These are phyloP conservation scores for Teunomyces gatunensis DNA, from an alignment of 805 yeast species.

Conservation along the genomic window DNA sequence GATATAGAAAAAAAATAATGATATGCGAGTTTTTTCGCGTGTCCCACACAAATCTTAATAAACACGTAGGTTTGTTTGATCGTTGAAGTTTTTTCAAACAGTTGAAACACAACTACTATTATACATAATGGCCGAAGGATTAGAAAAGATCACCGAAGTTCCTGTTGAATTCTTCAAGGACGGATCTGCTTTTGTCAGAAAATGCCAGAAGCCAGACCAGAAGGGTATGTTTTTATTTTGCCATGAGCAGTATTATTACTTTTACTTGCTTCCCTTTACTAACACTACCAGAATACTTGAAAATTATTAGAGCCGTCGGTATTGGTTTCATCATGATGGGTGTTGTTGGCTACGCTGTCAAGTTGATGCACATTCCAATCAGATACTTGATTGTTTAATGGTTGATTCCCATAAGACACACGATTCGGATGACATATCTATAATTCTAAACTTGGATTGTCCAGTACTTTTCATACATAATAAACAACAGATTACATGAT, in stretches of 20 bases:
- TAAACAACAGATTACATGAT: background rate
- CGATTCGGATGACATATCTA: background rate
- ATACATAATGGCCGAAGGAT: slow-evolving; percentile 50
- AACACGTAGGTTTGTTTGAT: slow-evolving; percentile 7
- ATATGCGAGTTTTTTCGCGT: background rate
- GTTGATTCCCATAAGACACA: background rate
- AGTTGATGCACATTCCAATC: slow-evolving; percentile 92
- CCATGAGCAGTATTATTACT: no score
- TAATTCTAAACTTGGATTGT: slow-evolving; percentile 1
- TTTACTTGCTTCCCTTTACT: slow-evolving; percentile 9
- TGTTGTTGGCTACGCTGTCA: slow-evolving; percentile 92
- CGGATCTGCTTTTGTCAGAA: slow-evolving; percentile 81
- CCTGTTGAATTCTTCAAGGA: slow-evolving; percentile 91
- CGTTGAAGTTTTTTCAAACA: slow-evolving; percentile 5
- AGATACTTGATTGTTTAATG: slow-evolving; percentile 86
- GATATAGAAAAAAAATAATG: slow-evolving; percentile 6
- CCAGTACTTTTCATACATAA: background rate
- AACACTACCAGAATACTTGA: slow-evolving; percentile 63
- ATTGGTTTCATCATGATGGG: slow-evolving; percentile 98
- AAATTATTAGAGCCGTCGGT: slow-evolving; percentile 93
- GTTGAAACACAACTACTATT: background rate
- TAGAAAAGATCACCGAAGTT: slow-evolving; percentile 77
- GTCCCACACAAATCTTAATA: slow-evolving; percentile 2
- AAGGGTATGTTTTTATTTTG: slow-evolving; percentile 50
- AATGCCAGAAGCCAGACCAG: slow-evolving; percentile 89